Percentiles rank a stretch among this genome's conserved stretches.
phyloP scores from a whole-genome alignment of 1,284 basidiomycete genomes.

The Erythrobasidium hasegawianum region DNA sequence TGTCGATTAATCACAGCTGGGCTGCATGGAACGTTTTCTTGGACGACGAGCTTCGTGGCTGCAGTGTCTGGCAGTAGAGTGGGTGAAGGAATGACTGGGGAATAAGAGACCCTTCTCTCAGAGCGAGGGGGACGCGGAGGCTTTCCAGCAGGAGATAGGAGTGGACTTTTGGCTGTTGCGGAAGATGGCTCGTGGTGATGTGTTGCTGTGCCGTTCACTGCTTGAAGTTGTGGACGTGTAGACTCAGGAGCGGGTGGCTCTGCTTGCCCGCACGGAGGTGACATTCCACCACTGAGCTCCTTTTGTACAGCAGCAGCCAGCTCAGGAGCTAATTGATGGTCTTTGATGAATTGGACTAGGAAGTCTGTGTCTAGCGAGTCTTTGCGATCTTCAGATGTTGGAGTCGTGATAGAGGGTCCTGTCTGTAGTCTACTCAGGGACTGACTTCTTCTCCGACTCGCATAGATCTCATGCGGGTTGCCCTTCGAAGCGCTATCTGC shows the following conservation, averaged over 20 bases:
- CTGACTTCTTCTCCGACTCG: not conserved
- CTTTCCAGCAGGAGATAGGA: not conserved
- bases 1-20: too few relatives aligned
- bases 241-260: not conserved
- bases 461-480: not conserved
- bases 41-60: too few relatives aligned
- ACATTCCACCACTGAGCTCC: not conserved
- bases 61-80: not conserved
- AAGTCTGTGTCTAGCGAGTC: conserved; percentile 19
- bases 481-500: not conserved
- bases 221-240: not conserved
- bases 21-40: too few relatives aligned
- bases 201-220: not conserved
- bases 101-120: not conserved
- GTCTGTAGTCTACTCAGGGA: not conserved
- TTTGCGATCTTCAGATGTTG: not conserved
- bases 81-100: not conserved
- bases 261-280: not conserved
- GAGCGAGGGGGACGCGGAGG: conserved; percentile 1
- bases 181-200: not conserved
- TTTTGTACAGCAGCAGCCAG: conserved; percentile 1
- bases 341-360: conserved; percentile 14
- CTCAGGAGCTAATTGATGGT: conserved; percentile 18
- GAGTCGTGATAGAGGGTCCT: not conserved
- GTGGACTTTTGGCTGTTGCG: not conserved